These are phyloP conservation scores for Fagus crenata DNA, from an alignment of 306 rosid species.

Conservation along the genomic window DNA sequence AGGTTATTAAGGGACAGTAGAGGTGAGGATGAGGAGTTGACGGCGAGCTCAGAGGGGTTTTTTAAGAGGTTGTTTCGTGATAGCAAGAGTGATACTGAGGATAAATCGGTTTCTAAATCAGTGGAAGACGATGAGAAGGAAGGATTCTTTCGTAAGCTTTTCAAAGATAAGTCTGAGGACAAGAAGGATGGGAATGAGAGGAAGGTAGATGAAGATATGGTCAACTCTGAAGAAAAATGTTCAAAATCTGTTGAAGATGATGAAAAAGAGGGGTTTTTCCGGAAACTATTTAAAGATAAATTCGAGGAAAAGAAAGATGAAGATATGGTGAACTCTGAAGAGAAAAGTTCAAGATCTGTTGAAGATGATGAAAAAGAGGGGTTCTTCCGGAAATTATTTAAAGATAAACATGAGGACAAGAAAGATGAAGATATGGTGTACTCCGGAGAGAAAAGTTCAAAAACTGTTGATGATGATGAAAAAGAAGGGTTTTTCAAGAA, in stretches of 20 bases:
- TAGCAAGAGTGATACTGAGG: constrained; percentile 70
- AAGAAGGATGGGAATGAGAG: constrained; percentile 58
- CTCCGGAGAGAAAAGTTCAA: constrained; percentile 58
- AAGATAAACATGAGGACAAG: constrained; percentile 79
- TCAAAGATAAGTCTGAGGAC: constrained; percentile 80
- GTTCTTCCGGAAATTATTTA: constrained; percentile 66
- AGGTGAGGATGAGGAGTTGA: constrained; percentile 78
- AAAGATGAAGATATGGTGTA: constrained; percentile 49
- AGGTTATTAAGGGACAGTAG: constrained; percentile 71
- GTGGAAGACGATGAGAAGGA: constrained; percentile 76
- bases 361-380: constrained; percentile 93
- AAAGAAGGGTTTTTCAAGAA: constrained; percentile 80
- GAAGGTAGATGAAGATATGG: constrained; percentile 47
- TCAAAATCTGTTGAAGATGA: constrained; percentile 65
- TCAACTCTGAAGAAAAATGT: constrained; percentile 56
- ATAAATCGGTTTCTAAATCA: constrained; percentile 46
- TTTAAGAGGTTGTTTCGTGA: constrained; percentile 90
- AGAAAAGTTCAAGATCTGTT: constrained; percentile 50
- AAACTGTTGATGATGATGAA: constrained; percentile 68
- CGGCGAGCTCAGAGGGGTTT: constrained; percentile 78
- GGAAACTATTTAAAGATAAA: constrained; percentile 72
- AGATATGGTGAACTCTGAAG: constrained; percentile 48
- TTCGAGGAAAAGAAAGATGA: constrained; percentile 74
- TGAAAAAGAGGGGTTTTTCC: constrained; percentile 86
- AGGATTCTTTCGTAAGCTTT: constrained; percentile 73